Evolutionary conservation across 2,329 filamentous ascomycete genomes (phyloP).

Genomic region (Fusarium sp.): DNA sequence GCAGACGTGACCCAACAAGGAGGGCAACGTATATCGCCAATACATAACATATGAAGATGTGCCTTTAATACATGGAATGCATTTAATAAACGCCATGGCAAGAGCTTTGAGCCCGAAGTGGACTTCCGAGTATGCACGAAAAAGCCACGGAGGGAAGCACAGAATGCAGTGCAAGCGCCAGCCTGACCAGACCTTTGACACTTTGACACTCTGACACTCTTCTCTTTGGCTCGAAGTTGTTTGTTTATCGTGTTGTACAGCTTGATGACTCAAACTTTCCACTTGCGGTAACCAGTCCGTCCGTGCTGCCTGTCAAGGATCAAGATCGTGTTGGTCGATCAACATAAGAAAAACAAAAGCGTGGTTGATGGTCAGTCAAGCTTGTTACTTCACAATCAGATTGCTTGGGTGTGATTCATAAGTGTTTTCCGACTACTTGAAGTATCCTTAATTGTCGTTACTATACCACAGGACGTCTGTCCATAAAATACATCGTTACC

Average conservation of each 20-base stretch:
- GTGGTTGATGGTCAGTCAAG: conserved; percentile 29
- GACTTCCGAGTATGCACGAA: neutral
- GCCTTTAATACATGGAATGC: neutral
- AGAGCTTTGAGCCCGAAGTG: neutral
- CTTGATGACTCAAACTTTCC: conserved; percentile 16
- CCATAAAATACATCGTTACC: neutral
- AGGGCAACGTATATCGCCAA: neutral
- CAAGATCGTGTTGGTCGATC: conserved; percentile 25
- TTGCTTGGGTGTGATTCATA: conserved; percentile 15
- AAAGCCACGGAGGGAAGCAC: conserved; percentile 4
- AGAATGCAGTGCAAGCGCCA: conserved; percentile 42
- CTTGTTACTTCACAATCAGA: conserved; percentile 15
- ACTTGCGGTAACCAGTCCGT: conserved; percentile 27
- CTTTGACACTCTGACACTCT: neutral
- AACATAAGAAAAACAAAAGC: conserved; percentile 19
- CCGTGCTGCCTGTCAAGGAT: conserved; percentile 22
- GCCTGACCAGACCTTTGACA: conserved; percentile 19
- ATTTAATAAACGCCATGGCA: neutral
- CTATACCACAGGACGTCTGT: neutral
- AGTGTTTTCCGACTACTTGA: conserved; percentile 1
- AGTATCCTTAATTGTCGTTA: neutral
- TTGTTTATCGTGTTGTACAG: conserved; percentile 26
- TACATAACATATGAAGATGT: neutral
- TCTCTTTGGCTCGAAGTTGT: conserved; percentile 30
- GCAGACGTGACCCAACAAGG: conserved; percentile 5